phyloP scores from a whole-genome alignment of 129 eudicot species.

The Apium graveolens region DNA sequence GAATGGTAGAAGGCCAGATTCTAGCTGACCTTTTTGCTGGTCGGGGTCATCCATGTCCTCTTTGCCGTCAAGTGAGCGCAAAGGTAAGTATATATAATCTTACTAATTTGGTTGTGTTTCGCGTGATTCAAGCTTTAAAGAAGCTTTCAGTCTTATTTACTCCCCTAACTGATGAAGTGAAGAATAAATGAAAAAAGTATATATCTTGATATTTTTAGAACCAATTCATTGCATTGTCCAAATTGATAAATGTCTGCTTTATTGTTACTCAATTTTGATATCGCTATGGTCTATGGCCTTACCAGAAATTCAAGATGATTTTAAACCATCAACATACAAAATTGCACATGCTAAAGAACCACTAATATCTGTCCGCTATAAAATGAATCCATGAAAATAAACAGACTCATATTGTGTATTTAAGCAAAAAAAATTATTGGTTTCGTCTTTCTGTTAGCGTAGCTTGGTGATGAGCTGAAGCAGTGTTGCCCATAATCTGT shows the following conservation, averaged over 20 bases:
- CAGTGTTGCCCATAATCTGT: not conserved
- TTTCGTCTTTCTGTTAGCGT: not conserved
- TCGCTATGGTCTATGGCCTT: not conserved
- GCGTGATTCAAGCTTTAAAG: not conserved
- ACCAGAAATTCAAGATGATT: not conserved
- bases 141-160: not conserved
- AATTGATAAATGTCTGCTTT: not conserved
- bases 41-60: constrained; percentile 53
- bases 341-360: not conserved
- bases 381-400: not conserved
- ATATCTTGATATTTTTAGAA: not conserved
- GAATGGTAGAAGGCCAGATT: constrained; percentile 45
- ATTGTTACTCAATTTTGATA: not conserved
- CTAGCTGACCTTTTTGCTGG: constrained; percentile 34
- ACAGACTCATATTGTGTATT: not conserved
- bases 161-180: not conserved
- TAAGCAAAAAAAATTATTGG: not conserved
- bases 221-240: not conserved
- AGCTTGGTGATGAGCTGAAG: not conserved
- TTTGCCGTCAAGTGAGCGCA: constrained; percentile 52
- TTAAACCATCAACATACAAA: not conserved
- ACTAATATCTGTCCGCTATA: not conserved
- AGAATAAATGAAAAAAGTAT: not conserved
- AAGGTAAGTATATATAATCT: constrained; percentile 37
- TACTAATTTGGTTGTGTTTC: not conserved